Base-by-base conservation (phyloP, 1,139 yeast genomes). In the Suhomyces chickasaworum region DNA sequence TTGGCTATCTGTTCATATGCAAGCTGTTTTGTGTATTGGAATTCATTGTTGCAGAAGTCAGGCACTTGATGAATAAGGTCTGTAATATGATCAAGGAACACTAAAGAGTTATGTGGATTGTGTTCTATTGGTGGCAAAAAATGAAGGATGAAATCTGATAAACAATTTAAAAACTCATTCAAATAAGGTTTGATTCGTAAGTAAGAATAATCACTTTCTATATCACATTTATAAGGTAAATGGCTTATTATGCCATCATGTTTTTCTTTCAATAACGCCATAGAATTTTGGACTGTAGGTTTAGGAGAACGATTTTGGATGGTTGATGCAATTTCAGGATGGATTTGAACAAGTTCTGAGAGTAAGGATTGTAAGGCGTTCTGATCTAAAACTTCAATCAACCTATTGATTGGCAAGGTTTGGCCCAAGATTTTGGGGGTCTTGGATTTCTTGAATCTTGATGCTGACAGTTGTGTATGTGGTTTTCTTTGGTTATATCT, bases 181-280 rank as follows among this genome's bases (percentile, higher is more conserved):
- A 90, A 77, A 48, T 73, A 68, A 1, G 89, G 83, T 58, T 89
- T 85, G 46, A 91, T 86, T 49, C 98, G 76, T 48, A 89, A 73
- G 65, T 85, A 93, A n/a, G 96, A 85, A 62, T 93, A 93, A 64
- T 91, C 98, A 44, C 87, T 82, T 42, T 78, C 74, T 17, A 75
- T 71, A 55, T 86, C 89, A 51, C 89, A 89, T 55, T 84, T 84
- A 64, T 86, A 88, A 1, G 96, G 96, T 52, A 89, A 66, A 49
- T 78, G 76, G 17, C 65, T 63, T 29, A 69, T 60, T 23, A 88
- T 78, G 3, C 58, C 57, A 13, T 74, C 69, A 42, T 77, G 68
- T 55, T 84, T 82, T 10, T 62, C 61, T 32, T 69, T 65, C 45
- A 89, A 68, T 29, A 81, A 70, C 10, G 66, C 69, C 23, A 85